Conservation (phyloP, 331 rosid genomes). For the Telfairia occidentalis region DNA sequence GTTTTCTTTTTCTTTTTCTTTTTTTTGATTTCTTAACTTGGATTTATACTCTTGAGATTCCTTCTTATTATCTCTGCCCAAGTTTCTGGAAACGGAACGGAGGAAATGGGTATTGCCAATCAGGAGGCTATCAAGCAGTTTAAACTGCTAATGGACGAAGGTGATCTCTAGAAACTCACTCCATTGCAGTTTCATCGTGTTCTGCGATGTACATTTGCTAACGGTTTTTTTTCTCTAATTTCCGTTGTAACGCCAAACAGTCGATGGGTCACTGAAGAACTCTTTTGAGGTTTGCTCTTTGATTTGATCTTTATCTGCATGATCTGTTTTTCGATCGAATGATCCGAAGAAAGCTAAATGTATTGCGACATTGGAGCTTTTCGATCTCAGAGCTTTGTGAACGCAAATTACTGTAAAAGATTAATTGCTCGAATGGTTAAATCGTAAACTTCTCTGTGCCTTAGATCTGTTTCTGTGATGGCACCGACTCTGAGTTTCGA, state of each 20-base stretch:
- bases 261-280: slow-evolving; percentile 52
- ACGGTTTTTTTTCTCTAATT: not conserved
- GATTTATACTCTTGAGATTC: not conserved
- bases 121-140: slow-evolving; percentile 70
- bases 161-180: slow-evolving; percentile 22
- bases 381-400: not conserved
- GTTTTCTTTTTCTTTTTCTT: too few relatives aligned
- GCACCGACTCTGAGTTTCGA: not conserved
- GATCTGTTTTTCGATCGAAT: slow-evolving; percentile 26
- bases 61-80: slow-evolving; percentile 1
- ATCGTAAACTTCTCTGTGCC: not conserved
- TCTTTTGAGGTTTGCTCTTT: slow-evolving; percentile 59
- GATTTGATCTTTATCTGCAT: slow-evolving; percentile 4
- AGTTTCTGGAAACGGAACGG: not conserved
- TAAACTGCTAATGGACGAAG: slow-evolving; percentile 49
- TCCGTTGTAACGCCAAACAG: slow-evolving; percentile 20
- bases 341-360: not conserved
- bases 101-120: slow-evolving; percentile 49
- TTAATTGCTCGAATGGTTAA: not conserved
- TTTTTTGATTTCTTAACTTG: not conserved
- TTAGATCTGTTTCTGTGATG: slow-evolving; percentile 9
- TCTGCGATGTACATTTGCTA: slow-evolving; percentile 21
- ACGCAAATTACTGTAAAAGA: not conserved
- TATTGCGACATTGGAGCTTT: not conserved
- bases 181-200: slow-evolving; percentile 13